Evolutionary conservation across 306 rosid genomes (phyloP), one percentile per base, ranked within the genome.

Genomic region (Crotalaria pallida): DNA sequence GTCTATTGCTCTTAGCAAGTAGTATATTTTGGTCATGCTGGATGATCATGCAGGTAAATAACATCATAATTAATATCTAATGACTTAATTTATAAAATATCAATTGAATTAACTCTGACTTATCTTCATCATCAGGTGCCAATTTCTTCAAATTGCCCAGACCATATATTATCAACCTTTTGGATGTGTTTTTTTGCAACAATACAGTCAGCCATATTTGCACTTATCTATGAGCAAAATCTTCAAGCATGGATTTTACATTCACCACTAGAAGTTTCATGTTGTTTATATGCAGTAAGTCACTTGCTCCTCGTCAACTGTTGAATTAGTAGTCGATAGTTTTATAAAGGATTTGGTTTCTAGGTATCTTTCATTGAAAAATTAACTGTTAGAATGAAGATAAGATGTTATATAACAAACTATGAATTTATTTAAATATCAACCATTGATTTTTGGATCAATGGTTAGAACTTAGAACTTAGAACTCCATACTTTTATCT

Each of bases 201-300:
- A 0, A 36, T 86, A 27, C 83, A 84, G 34, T 67, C 92, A 10
- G 78, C 74, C 41, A 48, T 80, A 53, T 67, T 84, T 49, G 69
- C 92, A 3, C 51, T 83, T 17, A 15, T 88, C 0, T 55, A 48
- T 9, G 97, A 86, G 49, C 52, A 53, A n/a, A 72, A 58, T 74
- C 38, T 74, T 52, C 41, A 81, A 65, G 38, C 75, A 59, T 88
- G 90, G 97, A 38, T 36, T 52, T 48, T 88, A 18, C 58, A 50
- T 58, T 86, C 95, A 57, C n/a, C 55, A 7, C 53, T 86, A 4
- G 78, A 91, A 74, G 5, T 75, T 40, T 81, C 80, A 13, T 81
- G 86, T 65, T 81, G 88, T 58, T 67, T 91, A 60, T 91, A 83
- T 65, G 95, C 87, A 15, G 97, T 90, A 75, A 82, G 95, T 78